phyloP scores from a whole-genome alignment of 176 grass and related monocot genomes.

The Chrysopogon serrulatus region DNA sequence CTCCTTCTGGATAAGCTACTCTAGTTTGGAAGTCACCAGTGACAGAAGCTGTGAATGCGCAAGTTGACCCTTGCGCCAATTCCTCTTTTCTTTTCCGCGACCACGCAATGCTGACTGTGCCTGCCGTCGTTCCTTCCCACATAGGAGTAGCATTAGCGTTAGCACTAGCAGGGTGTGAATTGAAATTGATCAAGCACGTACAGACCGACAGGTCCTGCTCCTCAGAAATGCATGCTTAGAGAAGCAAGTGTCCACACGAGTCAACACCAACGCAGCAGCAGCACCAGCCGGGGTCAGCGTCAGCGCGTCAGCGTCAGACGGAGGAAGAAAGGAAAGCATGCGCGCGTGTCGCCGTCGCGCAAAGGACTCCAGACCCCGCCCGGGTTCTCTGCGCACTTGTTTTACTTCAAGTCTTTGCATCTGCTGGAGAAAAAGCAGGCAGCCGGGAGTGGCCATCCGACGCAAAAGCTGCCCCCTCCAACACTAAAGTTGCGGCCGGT shows the following conservation, averaged over 20 bases:
- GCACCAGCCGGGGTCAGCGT: not conserved
- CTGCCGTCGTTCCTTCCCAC: not conserved
- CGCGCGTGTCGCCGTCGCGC: constrained; percentile 12
- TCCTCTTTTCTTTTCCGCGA: not conserved
- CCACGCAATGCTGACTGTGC: not conserved
- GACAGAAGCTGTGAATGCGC: not conserved
- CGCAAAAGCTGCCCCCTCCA: constrained; percentile 31
- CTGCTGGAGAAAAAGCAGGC: constrained; percentile 26
- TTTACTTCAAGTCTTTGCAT: not conserved
- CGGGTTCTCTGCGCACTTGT: not conserved
- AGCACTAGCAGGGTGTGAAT: too few relatives aligned
- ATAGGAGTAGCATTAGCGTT: too few relatives aligned
- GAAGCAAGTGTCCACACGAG: not conserved
- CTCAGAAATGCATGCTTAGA: not conserved
- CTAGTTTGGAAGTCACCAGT: not conserved
- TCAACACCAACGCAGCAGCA: not conserved
- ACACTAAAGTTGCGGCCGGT: constrained; percentile 37
- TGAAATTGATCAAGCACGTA: not conserved
- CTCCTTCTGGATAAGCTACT: constrained; percentile 6
- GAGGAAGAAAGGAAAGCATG: not conserved
- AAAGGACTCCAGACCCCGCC: constrained; percentile 6
- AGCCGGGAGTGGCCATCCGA: constrained; percentile 42
- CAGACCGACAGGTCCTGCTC: too few relatives aligned
- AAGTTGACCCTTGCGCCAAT: not conserved
- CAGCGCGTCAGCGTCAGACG: not conserved